phyloP scores from a whole-genome alignment of 129 eudicot genomes.

The Pittosporum tobira region DNA sequence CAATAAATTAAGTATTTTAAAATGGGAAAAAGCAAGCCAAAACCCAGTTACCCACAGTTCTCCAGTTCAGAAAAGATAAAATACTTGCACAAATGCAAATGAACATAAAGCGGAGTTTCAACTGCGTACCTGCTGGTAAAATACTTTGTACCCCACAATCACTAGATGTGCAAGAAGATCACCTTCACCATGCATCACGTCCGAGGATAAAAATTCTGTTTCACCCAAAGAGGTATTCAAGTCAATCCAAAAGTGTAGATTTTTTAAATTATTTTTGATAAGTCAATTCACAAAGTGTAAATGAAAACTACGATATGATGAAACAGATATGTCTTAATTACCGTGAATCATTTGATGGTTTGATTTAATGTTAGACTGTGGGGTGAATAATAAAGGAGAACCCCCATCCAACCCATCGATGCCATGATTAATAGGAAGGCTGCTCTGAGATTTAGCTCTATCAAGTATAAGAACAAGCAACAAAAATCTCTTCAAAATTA shows the following conservation, averaged over 20 bases:
- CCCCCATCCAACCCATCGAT: conserved; percentile 99
- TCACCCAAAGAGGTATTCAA: conserved; percentile 8
- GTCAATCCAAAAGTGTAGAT: too few relatives aligned
- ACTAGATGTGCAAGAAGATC: conserved; percentile 75
- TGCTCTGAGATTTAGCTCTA: conserved; percentile 70
- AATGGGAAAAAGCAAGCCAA: not conserved
- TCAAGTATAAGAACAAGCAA: conserved; percentile 79
- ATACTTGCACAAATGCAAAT: not conserved
- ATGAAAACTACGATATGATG: not conserved
- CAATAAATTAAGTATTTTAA: not conserved
- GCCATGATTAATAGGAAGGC: conserved; percentile 79
- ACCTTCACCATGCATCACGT: conserved; percentile 99
- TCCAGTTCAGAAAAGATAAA: not conserved
- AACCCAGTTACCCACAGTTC: not conserved
- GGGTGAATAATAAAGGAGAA: conserved; percentile 77
- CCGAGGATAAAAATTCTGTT: conserved; percentile 71
- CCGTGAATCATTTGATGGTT: conserved; percentile 69
- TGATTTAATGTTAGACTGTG: conserved; percentile 52
- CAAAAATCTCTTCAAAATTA: conserved; percentile 78
- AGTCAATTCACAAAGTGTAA: conserved; percentile 1
- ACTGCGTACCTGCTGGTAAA: conserved; percentile 62
- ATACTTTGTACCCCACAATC: conserved; percentile 82
- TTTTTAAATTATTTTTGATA: too few relatives aligned
- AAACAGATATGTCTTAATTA: conserved; percentile 16
- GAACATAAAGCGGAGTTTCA: not conserved